These are phyloP conservation scores for Rhodotorula glutinis DNA, from an alignment of 1,284 basidiomycete genomes.

Conservation along the genomic window DNA sequence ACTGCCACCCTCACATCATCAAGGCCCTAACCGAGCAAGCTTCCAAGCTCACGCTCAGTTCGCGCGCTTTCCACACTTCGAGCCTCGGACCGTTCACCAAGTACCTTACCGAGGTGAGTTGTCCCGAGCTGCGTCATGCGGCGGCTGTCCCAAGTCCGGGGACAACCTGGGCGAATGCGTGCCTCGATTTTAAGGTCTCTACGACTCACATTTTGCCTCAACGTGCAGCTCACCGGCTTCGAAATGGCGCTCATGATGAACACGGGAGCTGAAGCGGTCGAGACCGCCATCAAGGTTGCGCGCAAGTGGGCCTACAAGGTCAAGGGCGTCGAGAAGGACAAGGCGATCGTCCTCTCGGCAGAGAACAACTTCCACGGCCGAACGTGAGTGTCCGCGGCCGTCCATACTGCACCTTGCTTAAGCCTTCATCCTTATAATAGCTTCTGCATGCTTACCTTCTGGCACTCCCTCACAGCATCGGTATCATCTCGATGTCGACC, in stretches of 20 bases:
- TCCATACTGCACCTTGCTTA: constrained; percentile 43
- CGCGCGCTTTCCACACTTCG: constrained; percentile 93
- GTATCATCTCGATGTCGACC: constrained; percentile 74
- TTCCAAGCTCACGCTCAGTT: constrained; percentile 85
- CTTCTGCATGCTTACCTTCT: background rate
- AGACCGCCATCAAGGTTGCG: constrained; percentile 79
- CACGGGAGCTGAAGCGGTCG: constrained; percentile 96
- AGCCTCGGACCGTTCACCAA: constrained; percentile 85
- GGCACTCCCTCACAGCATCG: constrained; percentile 19
- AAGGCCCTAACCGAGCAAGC: constrained; percentile 75
- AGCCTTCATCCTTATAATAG: background rate
- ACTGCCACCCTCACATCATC: constrained; percentile 85
- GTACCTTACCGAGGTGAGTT: constrained; percentile 65
- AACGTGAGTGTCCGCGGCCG: constrained; percentile 83
- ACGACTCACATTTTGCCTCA: no score
- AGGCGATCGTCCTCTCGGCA: constrained; percentile 83
- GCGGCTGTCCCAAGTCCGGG: no score
- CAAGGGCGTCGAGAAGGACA: constrained; percentile 77
- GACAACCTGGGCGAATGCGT: no score
- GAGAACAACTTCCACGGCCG: constrained; percentile 95
- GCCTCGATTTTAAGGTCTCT: no score
- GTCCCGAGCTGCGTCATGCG: no score
- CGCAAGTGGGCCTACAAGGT: constrained; percentile 86
- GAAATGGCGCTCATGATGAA: constrained; percentile 98
- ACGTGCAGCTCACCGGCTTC: constrained; percentile 45